Conservation (phyloP, 352 stramenopile genomes). For the Peronospora tabacina region DNA sequence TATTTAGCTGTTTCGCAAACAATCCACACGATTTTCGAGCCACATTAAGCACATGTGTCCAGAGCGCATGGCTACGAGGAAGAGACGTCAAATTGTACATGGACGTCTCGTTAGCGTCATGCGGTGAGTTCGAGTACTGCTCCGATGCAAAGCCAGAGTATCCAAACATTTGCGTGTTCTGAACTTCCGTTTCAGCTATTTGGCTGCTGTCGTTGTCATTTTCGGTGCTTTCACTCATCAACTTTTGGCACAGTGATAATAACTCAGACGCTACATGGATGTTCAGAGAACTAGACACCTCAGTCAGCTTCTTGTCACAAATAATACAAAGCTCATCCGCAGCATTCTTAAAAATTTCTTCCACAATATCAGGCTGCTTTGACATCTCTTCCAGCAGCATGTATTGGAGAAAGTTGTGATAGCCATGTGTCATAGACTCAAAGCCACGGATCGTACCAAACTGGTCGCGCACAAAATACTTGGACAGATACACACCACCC, state of each 20-base stretch:
- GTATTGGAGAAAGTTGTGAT: slow-evolving; percentile 87
- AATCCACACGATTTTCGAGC: slow-evolving; percentile 34
- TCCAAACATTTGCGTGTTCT: slow-evolving; percentile 37
- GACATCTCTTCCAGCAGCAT: slow-evolving; percentile 82
- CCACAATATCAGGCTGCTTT: slow-evolving; percentile 60
- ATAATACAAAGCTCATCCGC: slow-evolving; percentile 54
- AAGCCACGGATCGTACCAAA: slow-evolving; percentile 85
- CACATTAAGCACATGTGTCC: slow-evolving; percentile 43
- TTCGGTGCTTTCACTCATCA: slow-evolving; percentile 38
- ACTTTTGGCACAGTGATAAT: slow-evolving; percentile 52
- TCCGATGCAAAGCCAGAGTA: slow-evolving; percentile 52
- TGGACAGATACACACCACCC: slow-evolving; percentile 74
- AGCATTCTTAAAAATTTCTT: slow-evolving; percentile 63
- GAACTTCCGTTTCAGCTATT: slow-evolving; percentile 17
- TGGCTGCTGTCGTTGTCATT: slow-evolving; percentile 35
- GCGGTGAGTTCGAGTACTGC: slow-evolving; percentile 47
- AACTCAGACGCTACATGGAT: slow-evolving; percentile 72
- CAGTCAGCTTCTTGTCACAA: slow-evolving; percentile 33
- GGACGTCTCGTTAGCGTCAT: slow-evolving; percentile 46
- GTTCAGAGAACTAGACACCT: slow-evolving; percentile 57
- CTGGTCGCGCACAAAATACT: slow-evolving; percentile 86
- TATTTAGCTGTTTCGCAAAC: slow-evolving; percentile 60
- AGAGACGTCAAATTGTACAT: slow-evolving; percentile 82
- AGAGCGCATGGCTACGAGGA: slow-evolving; percentile 46
- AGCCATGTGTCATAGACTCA: slow-evolving; percentile 83